Evolutionary conservation across 2,329 filamentous ascomycete species (phyloP), one percentile per base, ranked within the genome.

Genomic region (Neopestalotiopsis rosae): DNA sequence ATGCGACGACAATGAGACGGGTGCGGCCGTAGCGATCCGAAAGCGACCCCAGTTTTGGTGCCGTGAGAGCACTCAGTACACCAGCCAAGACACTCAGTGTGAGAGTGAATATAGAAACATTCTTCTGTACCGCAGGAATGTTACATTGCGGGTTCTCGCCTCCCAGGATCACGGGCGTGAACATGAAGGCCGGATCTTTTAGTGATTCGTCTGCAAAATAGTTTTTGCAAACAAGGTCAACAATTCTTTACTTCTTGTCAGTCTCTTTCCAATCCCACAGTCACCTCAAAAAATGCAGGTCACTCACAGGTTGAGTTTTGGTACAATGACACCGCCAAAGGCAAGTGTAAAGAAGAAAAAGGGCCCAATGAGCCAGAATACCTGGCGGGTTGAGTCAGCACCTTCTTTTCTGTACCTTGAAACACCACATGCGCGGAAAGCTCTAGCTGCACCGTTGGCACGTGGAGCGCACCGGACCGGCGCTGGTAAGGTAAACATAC

Each of bases 1-100:
- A 93, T 4, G 92, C 89, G 40, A 95, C 77, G 9, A 91, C 88
- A 75, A 98, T 88, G 65, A 98, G 83, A 62, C 84, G 88, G 68
- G 90, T 93, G 57, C 96, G 89, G 32, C 96, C 96, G 78, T 93
- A 93, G 28, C 94, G 89, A 81, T 99, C 96, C 0, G 95, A 98
- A 17, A 97, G 81, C 1, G 92, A 88, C 0, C 96, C 96, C 3
- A 98, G 83, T 73, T 92, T 94, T 0, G 96, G 96, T 38, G 92
- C 92, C 17, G 91, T 90, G 65, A 98, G 83, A 7, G 95, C 94
- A 69, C 94, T 94, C 10, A 98, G 82, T 1, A 92, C 82, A 0
- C 96, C 96, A 3, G 90, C 88, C 61, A 92, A 87, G 30, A 98
- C 84, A 72, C 88, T 94, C 72, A 93, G 86, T 74, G 92, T 90